These are phyloP conservation scores for Lecanicillium sp. DNA, from an alignment of 2,329 filamentous ascomycete species.

Conservation along the genomic window DNA sequence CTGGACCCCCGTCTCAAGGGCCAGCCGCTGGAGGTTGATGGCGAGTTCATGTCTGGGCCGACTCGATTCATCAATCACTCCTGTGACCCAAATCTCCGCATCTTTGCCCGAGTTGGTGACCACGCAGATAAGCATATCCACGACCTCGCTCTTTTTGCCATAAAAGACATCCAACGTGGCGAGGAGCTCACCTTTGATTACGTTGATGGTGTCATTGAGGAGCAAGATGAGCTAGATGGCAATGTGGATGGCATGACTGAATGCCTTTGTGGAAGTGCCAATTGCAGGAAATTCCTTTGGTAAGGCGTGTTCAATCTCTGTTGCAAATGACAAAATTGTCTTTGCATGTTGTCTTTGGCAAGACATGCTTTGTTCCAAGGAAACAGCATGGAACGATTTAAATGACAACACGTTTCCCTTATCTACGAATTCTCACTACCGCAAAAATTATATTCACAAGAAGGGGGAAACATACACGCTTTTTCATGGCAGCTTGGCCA, in stretches of 20 bases:
- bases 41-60: constrained; percentile 71
- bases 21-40: constrained; percentile 56
- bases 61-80: constrained; percentile 81
- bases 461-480: too few species aligned
- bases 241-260: constrained; percentile 46
- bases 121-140: constrained; percentile 69
- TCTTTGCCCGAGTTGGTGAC: constrained; percentile 74
- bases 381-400: too few species aligned
- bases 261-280: constrained; percentile 57
- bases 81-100: constrained; percentile 71
- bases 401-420: too few species aligned
- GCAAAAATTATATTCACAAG: too few species aligned
- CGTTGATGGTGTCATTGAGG: constrained; percentile 55
- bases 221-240: constrained; percentile 37
- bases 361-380: too few species aligned
- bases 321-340: neutral
- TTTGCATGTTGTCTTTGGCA: too few species aligned
- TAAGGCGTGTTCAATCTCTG: constrained; percentile 21
- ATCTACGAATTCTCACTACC: too few species aligned
- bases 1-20: constrained; percentile 51
- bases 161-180: constrained; percentile 55
- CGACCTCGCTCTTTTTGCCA: constrained; percentile 70
- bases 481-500: too few species aligned
- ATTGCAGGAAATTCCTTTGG: constrained; percentile 68
- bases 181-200: constrained; percentile 80